Base-by-base conservation (phyloP, 306 rosid species). In the Herpetospermum pedunculosum region DNA sequence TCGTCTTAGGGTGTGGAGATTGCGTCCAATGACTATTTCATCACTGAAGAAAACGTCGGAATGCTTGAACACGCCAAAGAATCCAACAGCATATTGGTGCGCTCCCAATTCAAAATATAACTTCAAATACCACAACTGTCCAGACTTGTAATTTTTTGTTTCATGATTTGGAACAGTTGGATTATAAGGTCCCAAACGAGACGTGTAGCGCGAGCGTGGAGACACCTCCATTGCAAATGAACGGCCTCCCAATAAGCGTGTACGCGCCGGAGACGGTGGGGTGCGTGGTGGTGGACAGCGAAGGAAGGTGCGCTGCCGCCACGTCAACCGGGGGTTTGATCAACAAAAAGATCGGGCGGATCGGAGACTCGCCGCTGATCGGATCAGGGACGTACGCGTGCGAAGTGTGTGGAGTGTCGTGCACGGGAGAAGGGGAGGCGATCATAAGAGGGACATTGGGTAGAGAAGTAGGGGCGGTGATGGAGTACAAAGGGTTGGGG, bases 241-340 rank as follows among this genome's bases (percentile, higher is more conserved):
- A 89, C 70, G 97, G 99, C 1, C 82, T 91, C 4, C 99, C 96
- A 0, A 83, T 95, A 5, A 87, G 89, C 58, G 89, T 89, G 28
- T 95, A 95, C 69, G 89, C 96, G 4, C 97, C 97, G 0, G 99
- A 95, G 83, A 95, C 99, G 0, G 99, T 95, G 1, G 99, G 97
- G 12, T 95, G 99, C 55, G 96, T 87, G 81, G 99, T 91, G 78
- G 99, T 95, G 40, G 97, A 91, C 85, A 48, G 69, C 0, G 69
- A 81, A 49, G 96, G 97, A 0, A 28, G 81, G 18, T 95, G 99
- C 23, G 96, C 97, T 0, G 97, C 97, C 0, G 99, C 89, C 9
- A 95, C 99, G 16, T 91, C 99, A 0, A 95, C 99, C 0, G 99
- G 97, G 0, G 99, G 99, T 0, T 81, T 95, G 3, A 95, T 91